These are phyloP conservation scores for Aaosphaeria pasadenensis DNA, from an alignment of 2,329 filamentous ascomycete species.

Conservation along the genomic window DNA sequence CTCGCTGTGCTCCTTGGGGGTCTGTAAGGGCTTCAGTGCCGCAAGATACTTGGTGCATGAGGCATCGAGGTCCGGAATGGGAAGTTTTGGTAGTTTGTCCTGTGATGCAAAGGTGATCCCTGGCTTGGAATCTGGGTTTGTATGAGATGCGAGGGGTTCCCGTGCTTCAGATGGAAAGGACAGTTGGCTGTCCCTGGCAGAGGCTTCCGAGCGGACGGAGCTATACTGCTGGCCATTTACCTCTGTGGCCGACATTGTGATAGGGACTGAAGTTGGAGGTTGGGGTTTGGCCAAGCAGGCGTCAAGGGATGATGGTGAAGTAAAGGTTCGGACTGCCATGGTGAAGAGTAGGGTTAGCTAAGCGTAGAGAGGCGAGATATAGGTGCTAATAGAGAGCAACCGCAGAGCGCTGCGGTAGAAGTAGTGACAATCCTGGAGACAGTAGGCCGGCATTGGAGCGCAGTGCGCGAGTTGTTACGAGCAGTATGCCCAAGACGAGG, in stretches of 20 bases:
- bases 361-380: constrained; percentile 72
- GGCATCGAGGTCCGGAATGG: constrained; percentile 81
- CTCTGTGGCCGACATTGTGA: constrained; percentile 38
- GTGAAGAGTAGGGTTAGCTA: constrained; percentile 55
- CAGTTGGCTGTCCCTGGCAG: constrained; percentile 53
- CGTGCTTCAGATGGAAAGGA: constrained; percentile 46
- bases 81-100: constrained; percentile 84
- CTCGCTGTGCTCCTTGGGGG: constrained; percentile 75
- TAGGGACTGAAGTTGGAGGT: constrained; percentile 1
- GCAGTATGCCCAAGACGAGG: constrained; percentile 4
- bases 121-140: constrained; percentile 57
- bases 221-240: constrained; percentile 18
- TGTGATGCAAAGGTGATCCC: constrained; percentile 88
- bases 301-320: constrained; percentile 68
- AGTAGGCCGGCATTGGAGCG: constrained; percentile 76
- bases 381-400: constrained; percentile 78
- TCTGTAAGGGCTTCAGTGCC: constrained; percentile 78
- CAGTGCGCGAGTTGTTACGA: constrained; percentile 6
- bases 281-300: constrained; percentile 56
- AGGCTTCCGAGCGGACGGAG: constrained; percentile 43
- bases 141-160: constrained; percentile 47
- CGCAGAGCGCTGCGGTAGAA: constrained; percentile 88
- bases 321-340: constrained; percentile 69
- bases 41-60: constrained; percentile 78
- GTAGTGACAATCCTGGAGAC: constrained; percentile 83